Evolutionary conservation across 352 stramenopile genomes (phyloP), one percentile per base, ranked within the genome.

Genomic region (Pythium pectinolyticum): DNA sequence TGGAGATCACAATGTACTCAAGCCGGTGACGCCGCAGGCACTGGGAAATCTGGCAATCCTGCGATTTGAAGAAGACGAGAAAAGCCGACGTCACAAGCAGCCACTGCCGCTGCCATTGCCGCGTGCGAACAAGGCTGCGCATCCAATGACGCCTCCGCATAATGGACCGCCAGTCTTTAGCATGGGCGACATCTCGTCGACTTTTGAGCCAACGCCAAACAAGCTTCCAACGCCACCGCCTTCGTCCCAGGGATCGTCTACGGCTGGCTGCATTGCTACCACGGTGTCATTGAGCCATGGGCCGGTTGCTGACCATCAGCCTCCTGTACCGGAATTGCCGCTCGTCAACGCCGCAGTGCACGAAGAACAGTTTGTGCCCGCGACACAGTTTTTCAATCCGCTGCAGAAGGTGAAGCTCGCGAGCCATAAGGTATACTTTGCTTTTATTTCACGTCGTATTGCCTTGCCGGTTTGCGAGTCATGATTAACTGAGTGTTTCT

Each of bases 1-100:
- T n/a, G 40, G 31, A 15, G 62, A 69, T 34, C 39, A 63, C 25
- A 69, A 69, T 20, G 62, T 69, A 6, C 31, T 69, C 19, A 69
- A 40, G 25, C 48, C 62, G 2, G 62, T 69, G 20, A 69, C 48
- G 17, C 48, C 62, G 5, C 46, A 63, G 28, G 62, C 37, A 39
- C 49, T 69, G 22, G 20, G 9, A 14, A 48, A 30, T 30, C 1
- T 24, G 22, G 20, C 41, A n/a, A n/a, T n/a, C n/a, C n/a, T n/a
- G n/a, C n/a, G n/a, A n/a, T n/a, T n/a, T 19, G 41, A 40, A 30
- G 24, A 53, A 30, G 9, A n/a, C n/a, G n/a, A n/a, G n/a, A n/a
- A n/a, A n/a, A n/a, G n/a, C n/a, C n/a, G 50, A 66, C 31, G 22
- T 6, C 24, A 19, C 15, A 40, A 20, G 11, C 43, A 30, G 20